Percentiles rank a stretch among this genome's conserved stretches.
Conservation (phyloP, 345 rosid species). For the Murraya paniculata region DNA sequence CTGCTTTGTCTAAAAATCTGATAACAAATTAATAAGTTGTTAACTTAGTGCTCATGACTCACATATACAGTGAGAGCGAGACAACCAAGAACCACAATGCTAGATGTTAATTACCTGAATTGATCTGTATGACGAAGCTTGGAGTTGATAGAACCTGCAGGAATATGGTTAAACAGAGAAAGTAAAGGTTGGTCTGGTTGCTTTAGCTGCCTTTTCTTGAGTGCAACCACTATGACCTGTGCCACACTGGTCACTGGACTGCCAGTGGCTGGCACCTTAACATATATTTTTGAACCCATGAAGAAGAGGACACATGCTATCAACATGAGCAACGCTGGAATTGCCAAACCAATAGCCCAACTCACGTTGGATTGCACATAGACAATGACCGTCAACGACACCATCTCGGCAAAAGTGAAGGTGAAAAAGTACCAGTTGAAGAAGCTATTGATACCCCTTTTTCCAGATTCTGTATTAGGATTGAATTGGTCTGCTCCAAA, state of each 20-base stretch:
- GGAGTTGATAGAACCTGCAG: slow-evolving; percentile 37
- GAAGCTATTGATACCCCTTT: slow-evolving; percentile 72
- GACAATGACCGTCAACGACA: slow-evolving; percentile 64
- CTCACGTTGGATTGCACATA: slow-evolving; percentile 74
- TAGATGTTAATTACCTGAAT: slow-evolving; percentile 34
- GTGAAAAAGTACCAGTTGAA: slow-evolving; percentile 88
- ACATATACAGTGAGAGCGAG: neutral
- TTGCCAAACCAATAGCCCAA: slow-evolving; percentile 71
- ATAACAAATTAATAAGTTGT: neutral
- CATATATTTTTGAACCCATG: slow-evolving; percentile 60
- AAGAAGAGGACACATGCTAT: slow-evolving; percentile 54
- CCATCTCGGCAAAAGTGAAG: slow-evolving; percentile 71
- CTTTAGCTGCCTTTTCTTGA: slow-evolving; percentile 28
- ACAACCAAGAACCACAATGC: neutral
- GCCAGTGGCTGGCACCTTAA: slow-evolving; percentile 68
- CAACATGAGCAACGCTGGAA: slow-evolving; percentile 70
- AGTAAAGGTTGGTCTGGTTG: slow-evolving; percentile 27
- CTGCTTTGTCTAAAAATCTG: slow-evolving; percentile 49
- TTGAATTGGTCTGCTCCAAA: slow-evolving; percentile 83
- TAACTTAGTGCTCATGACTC: neutral
- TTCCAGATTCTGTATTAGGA: slow-evolving; percentile 66
- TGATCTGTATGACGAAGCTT: slow-evolving; percentile 46
- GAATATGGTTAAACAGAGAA: slow-evolving; percentile 35
- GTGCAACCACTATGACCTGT: slow-evolving; percentile 31
- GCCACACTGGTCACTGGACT: slow-evolving; percentile 67